Base-by-base conservation (phyloP, 768 basidiomycete genomes). In the Lentinula detonsa region DNA sequence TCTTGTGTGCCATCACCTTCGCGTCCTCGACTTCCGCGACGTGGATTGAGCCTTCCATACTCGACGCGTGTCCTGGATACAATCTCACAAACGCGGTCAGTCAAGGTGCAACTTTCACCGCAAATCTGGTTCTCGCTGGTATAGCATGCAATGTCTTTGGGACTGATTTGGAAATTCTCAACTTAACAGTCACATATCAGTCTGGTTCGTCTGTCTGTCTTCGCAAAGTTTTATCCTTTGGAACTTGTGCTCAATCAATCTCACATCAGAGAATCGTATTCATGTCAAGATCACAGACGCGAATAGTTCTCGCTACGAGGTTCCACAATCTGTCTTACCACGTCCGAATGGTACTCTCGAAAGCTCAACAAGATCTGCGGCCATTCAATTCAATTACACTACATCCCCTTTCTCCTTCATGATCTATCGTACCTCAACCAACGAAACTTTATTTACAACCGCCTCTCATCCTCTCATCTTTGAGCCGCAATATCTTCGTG, bases 401-500 rank as follows among this genome's bases (percentile, higher is more conserved):
- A 57, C 75, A 0, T 77, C 79, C 0, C 86, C 87, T 0, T 88
- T 88, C 71, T 76, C 82, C 0, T 88, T 90, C 71, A 75, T 79
- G 15, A 77, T 88, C 63, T 73, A 69, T 62, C 82, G 86, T 42
- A 70, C 77, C 0, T 65, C 72, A 6, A 82, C 81, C 1, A 64
- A 66, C 16, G 85, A 88, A 65, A 74, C 83, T 2, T 74, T 90
- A 16, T 89, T 87, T 74, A 81, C 84, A 15, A 88, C 86, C 2
- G 76, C 76, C 1, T 75, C 77, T 8, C 78, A 85, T 65, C 76
- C 88, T 0, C 71, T 90, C 70, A 84, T 93, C 63, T 91, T 87
- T 66, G 87, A 90, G 65, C 81, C 86, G 1, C 90, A 91, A 70
- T 92, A 88, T 68, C 76, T 92, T 13, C 86, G 88, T 57, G 73